These are phyloP conservation scores for Acidiella bohemica DNA, from an alignment of 495 filamentous ascomycete species.

Conservation along the genomic window DNA sequence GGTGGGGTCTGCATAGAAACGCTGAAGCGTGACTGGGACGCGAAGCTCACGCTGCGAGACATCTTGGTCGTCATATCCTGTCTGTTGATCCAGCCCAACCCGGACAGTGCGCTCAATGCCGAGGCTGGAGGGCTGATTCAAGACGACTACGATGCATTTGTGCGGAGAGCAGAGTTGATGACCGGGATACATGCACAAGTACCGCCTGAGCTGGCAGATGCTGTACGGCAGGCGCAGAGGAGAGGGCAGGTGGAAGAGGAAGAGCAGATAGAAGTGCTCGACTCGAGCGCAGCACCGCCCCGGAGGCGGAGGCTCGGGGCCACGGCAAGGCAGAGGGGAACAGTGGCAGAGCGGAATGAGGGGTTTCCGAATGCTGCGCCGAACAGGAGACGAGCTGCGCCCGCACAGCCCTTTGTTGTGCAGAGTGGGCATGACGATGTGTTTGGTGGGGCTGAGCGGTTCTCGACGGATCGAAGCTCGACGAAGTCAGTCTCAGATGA, in stretches of 20 bases:
- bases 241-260: conserved; percentile 41
- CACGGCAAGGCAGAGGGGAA: conserved; percentile 7
- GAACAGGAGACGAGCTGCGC: background rate
- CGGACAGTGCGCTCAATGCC: conserved; percentile 56
- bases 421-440: conserved; percentile 10
- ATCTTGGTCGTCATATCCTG: conserved; percentile 56
- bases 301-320: conserved; percentile 5
- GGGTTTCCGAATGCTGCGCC: conserved; percentile 6
- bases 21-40: conserved; percentile 55
- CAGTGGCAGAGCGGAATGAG: conserved; percentile 1
- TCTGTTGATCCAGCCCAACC: conserved; percentile 60
- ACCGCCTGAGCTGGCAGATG: conserved; percentile 27
- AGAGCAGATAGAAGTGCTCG: conserved; percentile 1
- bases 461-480: background rate
- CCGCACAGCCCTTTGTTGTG: conserved; percentile 7
- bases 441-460: conserved; percentile 3
- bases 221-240: conserved; percentile 42
- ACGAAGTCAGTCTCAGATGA: background rate
- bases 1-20: conserved; percentile 62
- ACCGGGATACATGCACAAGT: conserved; percentile 51
- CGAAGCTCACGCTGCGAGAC: conserved; percentile 46
- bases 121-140: conserved; percentile 47
- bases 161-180: conserved; percentile 50
- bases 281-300: conserved; percentile 4
- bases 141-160: conserved; percentile 49